Evolutionary conservation across 371 early-diverging fungal species (phyloP).

Genomic region (Rhizopus arrhizus): DNA sequence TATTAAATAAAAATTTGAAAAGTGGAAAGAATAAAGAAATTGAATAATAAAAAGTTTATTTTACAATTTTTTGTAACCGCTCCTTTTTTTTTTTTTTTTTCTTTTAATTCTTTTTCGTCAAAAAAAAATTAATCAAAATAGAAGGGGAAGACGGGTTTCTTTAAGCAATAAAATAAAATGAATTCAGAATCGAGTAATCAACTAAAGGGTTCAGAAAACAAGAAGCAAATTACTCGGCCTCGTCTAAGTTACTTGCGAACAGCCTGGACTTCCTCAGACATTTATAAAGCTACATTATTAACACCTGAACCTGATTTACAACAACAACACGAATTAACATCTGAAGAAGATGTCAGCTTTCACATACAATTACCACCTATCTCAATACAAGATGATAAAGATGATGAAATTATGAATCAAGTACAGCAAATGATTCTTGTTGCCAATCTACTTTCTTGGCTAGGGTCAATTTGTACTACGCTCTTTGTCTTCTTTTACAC

Average conservation of each 20-base stretch:
- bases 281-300: slow-evolving; percentile 1
- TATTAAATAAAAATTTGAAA: too few species aligned
- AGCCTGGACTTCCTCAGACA: slow-evolving; percentile 35
- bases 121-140: neutral
- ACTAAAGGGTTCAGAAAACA: neutral
- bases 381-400: slow-evolving; percentile 15
- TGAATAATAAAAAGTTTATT: too few species aligned
- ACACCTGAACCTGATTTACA: neutral
- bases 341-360: slow-evolving; percentile 1
- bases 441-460: slow-evolving; percentile 16
- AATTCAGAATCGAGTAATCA: neutral
- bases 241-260: slow-evolving; percentile 35
- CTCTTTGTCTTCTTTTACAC: slow-evolving; percentile 10
- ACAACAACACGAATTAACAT: neutral
- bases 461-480: slow-evolving; percentile 3
- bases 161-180: neutral
- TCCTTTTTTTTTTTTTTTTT: too few species aligned
- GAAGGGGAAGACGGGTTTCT: neutral
- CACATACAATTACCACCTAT: slow-evolving; percentile 6
- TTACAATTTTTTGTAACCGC: neutral
- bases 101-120: neutral
- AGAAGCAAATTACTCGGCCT: slow-evolving; percentile 19
- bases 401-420: slow-evolving; percentile 16
- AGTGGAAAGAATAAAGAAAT: too few species aligned
- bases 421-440: slow-evolving; percentile 21